phyloP scores from a whole-genome alignment of 768 basidiomycete species.

The Dioszegia hungarica region DNA sequence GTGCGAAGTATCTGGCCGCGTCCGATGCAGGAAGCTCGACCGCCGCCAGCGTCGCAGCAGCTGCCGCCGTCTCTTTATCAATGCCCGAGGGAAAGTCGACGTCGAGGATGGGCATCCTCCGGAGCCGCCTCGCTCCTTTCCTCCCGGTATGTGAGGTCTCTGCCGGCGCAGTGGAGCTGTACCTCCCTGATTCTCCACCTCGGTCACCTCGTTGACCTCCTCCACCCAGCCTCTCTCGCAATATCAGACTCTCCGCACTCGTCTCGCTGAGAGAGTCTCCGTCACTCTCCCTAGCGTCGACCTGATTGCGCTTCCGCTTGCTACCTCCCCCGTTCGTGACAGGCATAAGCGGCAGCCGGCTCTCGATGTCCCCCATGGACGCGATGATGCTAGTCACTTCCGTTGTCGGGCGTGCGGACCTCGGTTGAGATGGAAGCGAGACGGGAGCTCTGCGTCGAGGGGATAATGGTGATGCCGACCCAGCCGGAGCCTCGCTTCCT shows the following conservation, averaged over 20 bases:
- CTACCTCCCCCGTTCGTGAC: not conserved
- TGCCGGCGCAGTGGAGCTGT: too few species aligned
- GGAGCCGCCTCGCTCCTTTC: not conserved
- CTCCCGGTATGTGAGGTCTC: too few species aligned
- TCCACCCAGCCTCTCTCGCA: not conserved
- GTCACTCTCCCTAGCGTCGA: not conserved
- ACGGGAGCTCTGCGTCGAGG: too few species aligned
- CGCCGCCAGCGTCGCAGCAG: not conserved
- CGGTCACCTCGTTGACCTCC: not conserved
- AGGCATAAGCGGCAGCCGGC: not conserved
- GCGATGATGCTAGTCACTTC: not conserved
- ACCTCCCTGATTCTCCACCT: not conserved
- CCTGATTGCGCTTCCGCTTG: not conserved
- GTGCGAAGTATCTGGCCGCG: too few species aligned
- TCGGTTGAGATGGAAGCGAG: too few species aligned
- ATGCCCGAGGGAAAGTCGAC: not conserved
- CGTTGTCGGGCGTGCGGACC: not conserved
- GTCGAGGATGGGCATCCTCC: constrained; percentile 1
- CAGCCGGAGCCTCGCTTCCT: too few species aligned
- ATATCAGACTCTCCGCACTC: not conserved
- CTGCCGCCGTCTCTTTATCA: not conserved
- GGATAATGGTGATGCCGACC: too few species aligned
- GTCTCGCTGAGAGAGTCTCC: not conserved
- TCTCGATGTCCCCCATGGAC: not conserved
- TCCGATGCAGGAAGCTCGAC: not conserved